phyloP scores from a whole-genome alignment of 2,329 filamentous ascomycete genomes.

The Neonectria sp. region DNA sequence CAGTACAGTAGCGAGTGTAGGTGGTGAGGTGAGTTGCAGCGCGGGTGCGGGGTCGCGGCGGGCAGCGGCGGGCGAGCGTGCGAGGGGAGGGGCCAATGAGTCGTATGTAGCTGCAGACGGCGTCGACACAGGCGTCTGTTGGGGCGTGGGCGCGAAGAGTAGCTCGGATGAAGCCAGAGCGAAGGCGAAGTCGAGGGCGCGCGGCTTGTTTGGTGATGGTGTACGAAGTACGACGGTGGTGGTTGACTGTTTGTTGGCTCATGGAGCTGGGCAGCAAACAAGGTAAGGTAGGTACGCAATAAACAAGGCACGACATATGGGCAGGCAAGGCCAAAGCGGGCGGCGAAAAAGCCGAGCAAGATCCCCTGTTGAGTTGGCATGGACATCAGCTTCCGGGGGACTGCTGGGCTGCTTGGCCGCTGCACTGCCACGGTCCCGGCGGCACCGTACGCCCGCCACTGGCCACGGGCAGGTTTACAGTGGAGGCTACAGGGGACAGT shows the following conservation, averaged over 20 bases:
- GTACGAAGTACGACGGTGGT: neutral
- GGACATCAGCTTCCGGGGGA: slow-evolving; percentile 9
- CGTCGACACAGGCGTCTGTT: slow-evolving; percentile 8
- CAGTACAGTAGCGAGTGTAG: slow-evolving; percentile 7
- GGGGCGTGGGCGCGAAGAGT: slow-evolving; percentile 11
- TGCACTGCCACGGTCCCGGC: slow-evolving; percentile 32
- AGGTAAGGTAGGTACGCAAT: neutral
- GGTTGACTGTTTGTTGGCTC: slow-evolving; percentile 9
- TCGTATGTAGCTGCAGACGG: slow-evolving; percentile 31
- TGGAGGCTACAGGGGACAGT: slow-evolving; percentile 22
- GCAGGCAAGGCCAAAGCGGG: slow-evolving; percentile 18
- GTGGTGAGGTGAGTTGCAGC: slow-evolving; percentile 4
- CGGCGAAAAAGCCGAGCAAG: slow-evolving; percentile 6
- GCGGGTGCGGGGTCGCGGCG: slow-evolving; percentile 41
- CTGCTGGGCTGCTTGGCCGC: slow-evolving; percentile 23
- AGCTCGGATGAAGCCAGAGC: slow-evolving; percentile 11
- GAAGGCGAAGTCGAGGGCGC: neutral
- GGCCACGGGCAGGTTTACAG: slow-evolving; percentile 4
- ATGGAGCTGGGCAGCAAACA: slow-evolving; percentile 9
- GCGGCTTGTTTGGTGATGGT: neutral
- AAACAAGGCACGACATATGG: slow-evolving; percentile 25
- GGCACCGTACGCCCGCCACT: slow-evolving; percentile 16
- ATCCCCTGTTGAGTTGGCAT: slow-evolving; percentile 24
- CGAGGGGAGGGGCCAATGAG: slow-evolving; percentile 38
- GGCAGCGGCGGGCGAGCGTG: slow-evolving; percentile 31